phyloP scores from a whole-genome alignment of 331 rosid genomes.

The Acacia concinna region DNA sequence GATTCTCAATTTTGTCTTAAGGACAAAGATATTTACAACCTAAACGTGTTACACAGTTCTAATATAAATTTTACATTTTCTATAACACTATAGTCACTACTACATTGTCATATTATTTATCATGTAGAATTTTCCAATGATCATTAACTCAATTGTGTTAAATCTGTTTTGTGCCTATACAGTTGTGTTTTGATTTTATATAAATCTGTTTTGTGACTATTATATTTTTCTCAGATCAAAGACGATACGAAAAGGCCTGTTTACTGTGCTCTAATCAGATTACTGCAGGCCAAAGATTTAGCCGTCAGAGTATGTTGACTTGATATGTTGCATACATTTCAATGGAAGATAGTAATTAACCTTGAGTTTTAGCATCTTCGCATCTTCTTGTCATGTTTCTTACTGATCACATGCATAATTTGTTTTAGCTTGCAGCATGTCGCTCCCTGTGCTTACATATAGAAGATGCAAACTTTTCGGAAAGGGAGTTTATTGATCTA shows the following conservation, averaged over 20 bases:
- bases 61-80: not conserved
- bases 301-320: slow-evolving; percentile 80
- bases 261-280: slow-evolving; percentile 81
- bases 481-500: slow-evolving; percentile 79
- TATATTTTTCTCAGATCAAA: slow-evolving; percentile 61
- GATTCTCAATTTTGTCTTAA: slow-evolving; percentile 6
- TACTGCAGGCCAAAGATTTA: slow-evolving; percentile 81
- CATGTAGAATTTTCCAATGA: slow-evolving; percentile 27
- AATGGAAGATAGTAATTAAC: slow-evolving; percentile 22
- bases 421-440: slow-evolving; percentile 89
- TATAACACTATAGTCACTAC: slow-evolving; percentile 4
- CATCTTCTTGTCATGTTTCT: slow-evolving; percentile 24
- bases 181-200: not conserved
- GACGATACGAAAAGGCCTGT: slow-evolving; percentile 91
- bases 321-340: slow-evolving; percentile 40
- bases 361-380: slow-evolving; percentile 19
- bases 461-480: slow-evolving; percentile 93
- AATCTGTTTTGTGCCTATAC: not conserved
- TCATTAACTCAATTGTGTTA: slow-evolving; percentile 8
- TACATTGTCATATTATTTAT: not conserved
- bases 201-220: slow-evolving; percentile 13
- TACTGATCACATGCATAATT: slow-evolving; percentile 38
- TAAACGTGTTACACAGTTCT: slow-evolving; percentile 4
- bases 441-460: slow-evolving; percentile 82
- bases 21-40: slow-evolving; percentile 20